These are phyloP conservation scores for Plasmodium vinckei DNA, from an alignment of 169 alveolate genomes.

Conservation along the genomic window DNA sequence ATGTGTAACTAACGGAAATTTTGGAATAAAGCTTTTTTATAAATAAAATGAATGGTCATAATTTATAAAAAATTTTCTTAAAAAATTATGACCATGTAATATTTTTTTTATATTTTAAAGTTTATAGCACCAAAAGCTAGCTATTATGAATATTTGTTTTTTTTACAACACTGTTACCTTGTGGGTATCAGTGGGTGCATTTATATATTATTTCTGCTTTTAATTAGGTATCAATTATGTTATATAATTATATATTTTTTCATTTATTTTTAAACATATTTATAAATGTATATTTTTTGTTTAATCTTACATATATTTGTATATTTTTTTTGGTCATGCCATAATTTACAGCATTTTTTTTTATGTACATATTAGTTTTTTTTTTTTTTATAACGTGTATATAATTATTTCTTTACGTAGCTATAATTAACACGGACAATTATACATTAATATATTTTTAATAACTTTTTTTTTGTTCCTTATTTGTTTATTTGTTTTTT, in stretches of 20 bases:
- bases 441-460: slow-evolving; percentile 26
- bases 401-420: slow-evolving; percentile 36
- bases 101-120: slow-evolving; percentile 22
- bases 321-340: slow-evolving; percentile 23
- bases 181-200: slow-evolving; percentile 36
- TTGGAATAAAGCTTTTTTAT: slow-evolving; percentile 11
- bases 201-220: slow-evolving; percentile 55
- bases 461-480: slow-evolving; percentile 50
- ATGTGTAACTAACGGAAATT: slow-evolving; percentile 5
- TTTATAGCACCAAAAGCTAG: slow-evolving; percentile 64
- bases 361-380: slow-evolving; percentile 28
- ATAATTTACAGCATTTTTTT: slow-evolving; percentile 41
- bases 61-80: slow-evolving; percentile 10
- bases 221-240: slow-evolving; percentile 12
- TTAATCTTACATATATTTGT: slow-evolving; percentile 29
- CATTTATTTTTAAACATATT: slow-evolving; percentile 19
- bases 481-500: slow-evolving; percentile 27
- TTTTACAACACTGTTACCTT: slow-evolving; percentile 75
- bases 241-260: slow-evolving; percentile 23
- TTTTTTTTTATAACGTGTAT: slow-evolving; percentile 17
- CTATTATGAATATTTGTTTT: slow-evolving; percentile 65
- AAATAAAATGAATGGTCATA: slow-evolving; percentile 22
- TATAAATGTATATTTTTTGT: slow-evolving; percentile 11
- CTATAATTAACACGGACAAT: slow-evolving; percentile 41
- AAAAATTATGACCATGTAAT: slow-evolving; percentile 59